These are phyloP conservation scores for Alternaria hordeiaustralica DNA, from an alignment of 2,329 filamentous ascomycete species.

Conservation along the genomic window DNA sequence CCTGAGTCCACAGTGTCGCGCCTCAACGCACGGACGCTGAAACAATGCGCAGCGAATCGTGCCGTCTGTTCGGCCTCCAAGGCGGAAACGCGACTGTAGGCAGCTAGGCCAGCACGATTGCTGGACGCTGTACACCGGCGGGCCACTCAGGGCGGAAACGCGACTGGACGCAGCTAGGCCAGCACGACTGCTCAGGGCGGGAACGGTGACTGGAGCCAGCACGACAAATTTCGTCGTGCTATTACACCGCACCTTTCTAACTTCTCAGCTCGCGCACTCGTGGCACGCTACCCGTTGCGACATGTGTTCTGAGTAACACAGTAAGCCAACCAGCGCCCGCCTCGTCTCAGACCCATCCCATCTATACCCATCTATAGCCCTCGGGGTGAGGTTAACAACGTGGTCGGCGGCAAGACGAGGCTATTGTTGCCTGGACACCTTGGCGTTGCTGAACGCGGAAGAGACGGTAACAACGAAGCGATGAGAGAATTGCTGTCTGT, in stretches of 20 bases:
- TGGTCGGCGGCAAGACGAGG: slow-evolving; percentile 14
- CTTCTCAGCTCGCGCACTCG: neutral
- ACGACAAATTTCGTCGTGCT: neutral
- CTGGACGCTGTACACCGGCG: neutral
- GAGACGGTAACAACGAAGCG: neutral
- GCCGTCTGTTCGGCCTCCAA: slow-evolving; percentile 12
- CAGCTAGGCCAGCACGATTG: slow-evolving; percentile 17
- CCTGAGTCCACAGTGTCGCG: slow-evolving; percentile 8
- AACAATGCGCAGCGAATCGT: slow-evolving; percentile 31
- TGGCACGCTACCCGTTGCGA: slow-evolving; percentile 9
- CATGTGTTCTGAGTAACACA: slow-evolving; percentile 2
- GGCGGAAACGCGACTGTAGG: slow-evolving; percentile 25
- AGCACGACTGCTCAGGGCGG: neutral
- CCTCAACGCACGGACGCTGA: slow-evolving; percentile 21
- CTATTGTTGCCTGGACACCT: slow-evolving; percentile 14
- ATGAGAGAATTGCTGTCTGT: neutral
- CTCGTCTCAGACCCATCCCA: slow-evolving; percentile 2
- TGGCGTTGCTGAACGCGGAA: slow-evolving; percentile 22
- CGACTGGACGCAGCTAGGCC: too few relatives aligned
- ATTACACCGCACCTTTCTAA: neutral
- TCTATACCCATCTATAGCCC: neutral
- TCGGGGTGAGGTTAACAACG: slow-evolving; percentile 13
- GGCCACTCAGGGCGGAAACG: slow-evolving; percentile 11
- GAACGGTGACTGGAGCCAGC: slow-evolving; percentile 12
- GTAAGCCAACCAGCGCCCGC: neutral